Percentiles rank a stretch among this genome's conserved stretches.
Evolutionary conservation across 352 stramenopile genomes (phyloP).

Genomic region (Discostella stelligera): DNA sequence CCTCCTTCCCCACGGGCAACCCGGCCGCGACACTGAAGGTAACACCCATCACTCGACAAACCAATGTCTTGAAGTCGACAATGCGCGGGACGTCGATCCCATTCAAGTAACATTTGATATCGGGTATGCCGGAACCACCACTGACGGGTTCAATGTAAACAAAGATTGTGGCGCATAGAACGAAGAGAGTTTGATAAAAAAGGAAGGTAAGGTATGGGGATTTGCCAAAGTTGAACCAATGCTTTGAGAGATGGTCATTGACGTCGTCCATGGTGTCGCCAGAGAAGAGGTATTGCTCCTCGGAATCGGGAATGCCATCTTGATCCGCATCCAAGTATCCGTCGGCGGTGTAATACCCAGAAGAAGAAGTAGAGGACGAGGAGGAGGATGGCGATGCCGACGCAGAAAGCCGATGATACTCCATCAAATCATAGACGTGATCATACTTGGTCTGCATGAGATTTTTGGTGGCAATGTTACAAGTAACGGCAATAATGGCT

Average conservation of each 20-base stretch:
- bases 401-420: slow-evolving; percentile 50
- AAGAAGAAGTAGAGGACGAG: background rate
- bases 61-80: slow-evolving; percentile 93
- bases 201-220: slow-evolving; percentile 89
- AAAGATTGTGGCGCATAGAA: slow-evolving; percentile 85
- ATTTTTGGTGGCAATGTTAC: slow-evolving; percentile 88
- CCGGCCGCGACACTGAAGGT: slow-evolving; percentile 91
- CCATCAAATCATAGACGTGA: slow-evolving; percentile 87
- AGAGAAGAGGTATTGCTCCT: slow-evolving; percentile 16
- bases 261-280: slow-evolving; percentile 16
- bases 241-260: slow-evolving; percentile 14
- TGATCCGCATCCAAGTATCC: slow-evolving; percentile 42
- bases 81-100: slow-evolving; percentile 95
- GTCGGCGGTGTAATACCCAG: slow-evolving; percentile 37
- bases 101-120: slow-evolving; percentile 98
- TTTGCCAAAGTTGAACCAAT: slow-evolving; percentile 45
- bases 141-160: slow-evolving; percentile 93
- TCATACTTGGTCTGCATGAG: slow-evolving; percentile 88
- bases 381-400: slow-evolving; percentile 15
- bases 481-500: slow-evolving; percentile 89
- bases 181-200: slow-evolving; percentile 90
- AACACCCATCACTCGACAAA: slow-evolving; percentile 94
- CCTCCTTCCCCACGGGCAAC: slow-evolving; percentile 96
- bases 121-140: slow-evolving; percentile 93
- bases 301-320: slow-evolving; percentile 39